phyloP scores from a whole-genome alignment of 192 early-diverging fungal species.

The Thamnidium elegans region DNA sequence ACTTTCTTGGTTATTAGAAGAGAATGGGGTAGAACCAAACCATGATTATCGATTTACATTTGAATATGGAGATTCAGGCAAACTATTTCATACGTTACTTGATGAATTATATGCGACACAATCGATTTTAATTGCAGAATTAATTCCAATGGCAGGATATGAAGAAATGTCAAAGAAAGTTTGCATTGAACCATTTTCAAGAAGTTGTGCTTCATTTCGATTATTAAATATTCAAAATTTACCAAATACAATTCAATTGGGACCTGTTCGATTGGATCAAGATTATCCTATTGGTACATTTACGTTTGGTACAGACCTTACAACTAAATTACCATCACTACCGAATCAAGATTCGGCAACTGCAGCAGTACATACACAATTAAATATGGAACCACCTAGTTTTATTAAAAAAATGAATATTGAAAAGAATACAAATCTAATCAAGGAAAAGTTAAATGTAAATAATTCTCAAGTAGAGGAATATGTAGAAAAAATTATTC shows the following conservation, averaged over 20 bases:
- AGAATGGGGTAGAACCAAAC: not conserved
- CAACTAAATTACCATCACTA: too few species aligned
- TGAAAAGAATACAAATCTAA: not conserved
- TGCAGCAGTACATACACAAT: too few species aligned
- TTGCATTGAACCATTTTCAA: constrained; percentile 1
- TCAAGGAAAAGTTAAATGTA: not conserved
- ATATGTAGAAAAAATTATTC: not conserved
- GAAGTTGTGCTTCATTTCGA: not conserved
- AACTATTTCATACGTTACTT: constrained; percentile 1
- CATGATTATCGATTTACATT: not conserved
- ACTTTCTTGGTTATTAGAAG: constrained; percentile 1
- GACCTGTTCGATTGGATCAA: not conserved
- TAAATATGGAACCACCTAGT: not conserved
- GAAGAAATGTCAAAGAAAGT: not conserved
- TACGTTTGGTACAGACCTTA: too few species aligned
- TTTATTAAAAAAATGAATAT: not conserved
- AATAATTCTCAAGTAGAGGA: not conserved
- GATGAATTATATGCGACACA: constrained; percentile 3
- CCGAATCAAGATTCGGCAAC: not conserved
- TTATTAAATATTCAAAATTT: constrained; percentile 2
- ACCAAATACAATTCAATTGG: not conserved
- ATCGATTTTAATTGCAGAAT: not conserved
- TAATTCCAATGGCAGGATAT: constrained; percentile 1
- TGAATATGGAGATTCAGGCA: not conserved
- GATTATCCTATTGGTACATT: constrained; percentile 5